Conservation (phyloP, 2,329 filamentous ascomycete species). For the Cryoendolithus antarcticus region DNA sequence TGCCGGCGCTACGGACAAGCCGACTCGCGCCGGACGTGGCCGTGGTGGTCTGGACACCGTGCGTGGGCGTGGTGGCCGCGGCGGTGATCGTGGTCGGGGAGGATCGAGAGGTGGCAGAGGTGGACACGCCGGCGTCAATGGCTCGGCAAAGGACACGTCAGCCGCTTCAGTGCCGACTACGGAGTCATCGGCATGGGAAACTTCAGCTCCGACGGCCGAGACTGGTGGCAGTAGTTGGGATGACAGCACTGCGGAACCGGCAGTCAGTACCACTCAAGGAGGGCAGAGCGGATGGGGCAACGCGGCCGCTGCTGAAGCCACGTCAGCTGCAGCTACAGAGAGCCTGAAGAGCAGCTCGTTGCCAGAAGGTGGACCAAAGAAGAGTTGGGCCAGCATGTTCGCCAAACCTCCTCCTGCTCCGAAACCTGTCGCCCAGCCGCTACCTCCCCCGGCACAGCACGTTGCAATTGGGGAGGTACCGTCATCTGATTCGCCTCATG, state of each 20-base stretch:
- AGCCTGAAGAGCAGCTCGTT: constrained; percentile 22
- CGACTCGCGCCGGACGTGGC: constrained; percentile 26
- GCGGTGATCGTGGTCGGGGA: constrained; percentile 43
- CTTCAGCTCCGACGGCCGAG: constrained; percentile 27
- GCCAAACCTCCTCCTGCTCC: constrained; percentile 36
- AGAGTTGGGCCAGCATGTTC: constrained; percentile 44
- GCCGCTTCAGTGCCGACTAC: constrained; percentile 50
- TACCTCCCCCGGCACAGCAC: too few relatives aligned
- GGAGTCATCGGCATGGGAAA: constrained; percentile 54
- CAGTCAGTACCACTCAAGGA: constrained; percentile 8
- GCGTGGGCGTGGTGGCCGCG: constrained; percentile 44
- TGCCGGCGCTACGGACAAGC: constrained; percentile 39
- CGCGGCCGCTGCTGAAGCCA: constrained; percentile 15
- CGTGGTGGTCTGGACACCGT: constrained; percentile 36
- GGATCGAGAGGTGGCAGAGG: constrained; percentile 48
- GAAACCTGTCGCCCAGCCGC: too few relatives aligned
- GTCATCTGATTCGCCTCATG: too few relatives aligned
- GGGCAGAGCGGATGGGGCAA: constrained; percentile 33
- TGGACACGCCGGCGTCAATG: constrained; percentile 46
- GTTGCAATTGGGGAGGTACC: too few relatives aligned
- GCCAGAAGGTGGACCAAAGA: constrained; percentile 30
- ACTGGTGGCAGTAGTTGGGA: constrained; percentile 10
- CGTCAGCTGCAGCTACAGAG: constrained; percentile 21
- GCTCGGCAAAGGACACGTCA: constrained; percentile 48
- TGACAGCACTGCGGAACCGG: constrained; percentile 10